Evolutionary conservation across 148 eudicot genomes (phyloP), one percentile per base, ranked within the genome.

Genomic region (Beta vulgaris): DNA sequence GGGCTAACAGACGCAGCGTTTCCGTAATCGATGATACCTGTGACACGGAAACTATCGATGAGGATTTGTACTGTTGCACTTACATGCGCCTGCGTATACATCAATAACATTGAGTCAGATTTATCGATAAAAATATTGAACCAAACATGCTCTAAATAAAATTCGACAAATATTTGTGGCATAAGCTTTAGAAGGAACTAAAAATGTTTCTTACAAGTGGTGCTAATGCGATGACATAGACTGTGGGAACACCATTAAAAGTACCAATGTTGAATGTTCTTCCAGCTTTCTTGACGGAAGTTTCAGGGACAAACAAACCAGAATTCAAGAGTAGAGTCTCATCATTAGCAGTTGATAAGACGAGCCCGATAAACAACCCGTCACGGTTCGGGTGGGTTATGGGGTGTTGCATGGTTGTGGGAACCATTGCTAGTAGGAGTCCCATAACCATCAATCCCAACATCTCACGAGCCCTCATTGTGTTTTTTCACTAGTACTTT

Each of bases 21-120:
- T 21, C 76, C 76, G 42, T 60, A 59, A 43, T 46, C 51, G 31
- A 73, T 73, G n/a, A 73, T 61, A 31, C 68, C 76, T 46, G 0
- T 6, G 1, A 73, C 31, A 0, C 2, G 4, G 69, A 73, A 73
- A 1, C 5, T 31, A 16, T 73, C 58, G 16, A 74, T 0, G 14
- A 72, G 14, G 37, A 58, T 28, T 28, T 72, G 75, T 12, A 40
- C 37, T 7, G 75, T 72, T 18, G 46, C 49, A 9, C 53, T 44
- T 23, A 72, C 66, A 39, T 37, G 28, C 15, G 66, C 66, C 66
- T 72, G n/a, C 43, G 21, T 6, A 19, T 8, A 55, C 12, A 68
- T 12, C 12, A 35, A 40, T 6, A 32, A 5, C 42, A n/a, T n/a
- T n/a, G n/a, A 28, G 25, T 4, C 32, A 31, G 2, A 61, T 6